Evolutionary conservation across 495 filamentous ascomycete genomes (phyloP).

Genomic region (Polyplosphaeria fusca): DNA sequence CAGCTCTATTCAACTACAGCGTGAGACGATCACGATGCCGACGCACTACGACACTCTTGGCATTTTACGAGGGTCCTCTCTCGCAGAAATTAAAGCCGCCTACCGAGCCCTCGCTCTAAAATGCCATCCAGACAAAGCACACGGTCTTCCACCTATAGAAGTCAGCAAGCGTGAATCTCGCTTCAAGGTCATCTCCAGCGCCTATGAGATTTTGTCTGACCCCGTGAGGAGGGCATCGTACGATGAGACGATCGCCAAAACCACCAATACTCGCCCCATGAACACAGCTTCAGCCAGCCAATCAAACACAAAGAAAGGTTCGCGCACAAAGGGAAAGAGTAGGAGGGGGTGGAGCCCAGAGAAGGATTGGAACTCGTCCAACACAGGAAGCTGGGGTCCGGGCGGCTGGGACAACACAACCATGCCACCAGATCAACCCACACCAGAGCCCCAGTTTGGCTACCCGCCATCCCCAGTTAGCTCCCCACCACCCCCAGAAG

Average conservation of each 20-base stretch:
- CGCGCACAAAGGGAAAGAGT: neutral
- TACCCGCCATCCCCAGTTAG: too few relatives aligned
- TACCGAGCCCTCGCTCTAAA: neutral
- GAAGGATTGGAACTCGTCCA: neutral
- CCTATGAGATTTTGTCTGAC: neutral
- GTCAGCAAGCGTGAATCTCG: neutral
- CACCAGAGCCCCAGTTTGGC: too few relatives aligned
- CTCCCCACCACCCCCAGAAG: neutral
- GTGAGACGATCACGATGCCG: neutral
- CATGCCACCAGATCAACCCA: neutral
- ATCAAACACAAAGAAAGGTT: neutral
- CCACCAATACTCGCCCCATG: neutral
- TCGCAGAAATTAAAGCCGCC: neutral
- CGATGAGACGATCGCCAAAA: neutral
- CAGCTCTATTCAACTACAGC: too few relatives aligned
- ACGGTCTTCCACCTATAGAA: neutral
- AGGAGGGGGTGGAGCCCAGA: neutral
- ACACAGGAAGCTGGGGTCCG: neutral
- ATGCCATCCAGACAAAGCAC: neutral
- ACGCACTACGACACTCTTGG: constrained; percentile 1
- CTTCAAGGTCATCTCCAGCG: neutral
- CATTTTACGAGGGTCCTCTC: neutral
- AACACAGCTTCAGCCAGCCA: neutral
- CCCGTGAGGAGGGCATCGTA: neutral
- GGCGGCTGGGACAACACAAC: neutral